Base-by-base conservation (phyloP, 805 yeast species). In the Starmerella stellata region DNA sequence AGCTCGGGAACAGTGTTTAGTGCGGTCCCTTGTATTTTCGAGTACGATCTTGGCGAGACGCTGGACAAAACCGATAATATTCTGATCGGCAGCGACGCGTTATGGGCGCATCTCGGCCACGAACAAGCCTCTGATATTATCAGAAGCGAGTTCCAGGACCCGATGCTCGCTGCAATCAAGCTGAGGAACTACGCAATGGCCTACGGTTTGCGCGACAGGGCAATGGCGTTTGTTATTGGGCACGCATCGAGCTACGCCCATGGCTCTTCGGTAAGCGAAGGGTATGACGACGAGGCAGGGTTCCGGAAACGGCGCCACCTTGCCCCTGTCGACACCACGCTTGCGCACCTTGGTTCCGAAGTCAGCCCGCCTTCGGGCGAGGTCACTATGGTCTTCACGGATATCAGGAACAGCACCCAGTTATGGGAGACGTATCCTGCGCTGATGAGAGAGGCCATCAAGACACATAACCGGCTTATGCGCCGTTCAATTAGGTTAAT, bases 401-500 rank as follows among this genome's bases (percentile, higher is more conserved):
- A 90, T 69, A 90, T 90, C 49, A 83, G 87, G 52, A 85, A 79
- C 55, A 85, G 96, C 1, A 90, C 99, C 0, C 61, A 76, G 37
- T 60, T 90, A 38, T 90, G 99, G 99, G 98, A 90, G 52, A 65
- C 80, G 5, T 77, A 74, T 52, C 94, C 95, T 2, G 31, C 44
- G 17, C 93, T 95, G 0, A 90, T 90, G 99, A 66, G 95, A 56
- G 76, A 94, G 2, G 96, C 98, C 0, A 90, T 90, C 53, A 82
- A 83, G 59, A 78, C 81, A 3, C 99, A 90, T 58, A 90, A 90
- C 54, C 71, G 80, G 18, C 71, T 90, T 23, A 90, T 90, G 98
- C 73, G 99, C 53, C 70, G 96, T 36, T 92, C 82, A 48, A 61
- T 90, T 45, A 70, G 95, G 49, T 75, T 85, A 35, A 81, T 80